Base-by-base conservation (phyloP, 1,284 basidiomycete genomes). In the Apiotrichum siamense region DNA sequence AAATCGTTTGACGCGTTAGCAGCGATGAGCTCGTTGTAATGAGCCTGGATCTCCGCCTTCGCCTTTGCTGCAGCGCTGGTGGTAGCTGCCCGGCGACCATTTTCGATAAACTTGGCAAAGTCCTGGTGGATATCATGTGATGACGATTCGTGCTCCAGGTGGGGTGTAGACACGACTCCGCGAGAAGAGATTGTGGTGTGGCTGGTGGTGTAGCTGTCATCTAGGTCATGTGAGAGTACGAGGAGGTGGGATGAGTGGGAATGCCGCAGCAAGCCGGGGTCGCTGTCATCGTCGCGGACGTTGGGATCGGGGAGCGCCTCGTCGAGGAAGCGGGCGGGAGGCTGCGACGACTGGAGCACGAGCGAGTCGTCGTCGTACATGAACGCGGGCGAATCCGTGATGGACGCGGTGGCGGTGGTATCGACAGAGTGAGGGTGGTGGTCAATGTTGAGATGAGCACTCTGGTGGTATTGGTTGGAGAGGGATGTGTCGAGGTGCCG, bases 281-380 rank as follows among this genome's bases (percentile, higher is more conserved):
- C 36, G 6, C 20, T 6, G 15, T 40, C 38, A 7, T 23, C 13
- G 36, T 38, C 18, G 20, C 11, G 38, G 24, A 21, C 13, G 38
- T 23, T 24, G 3, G 38, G 38, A 24, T 40, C 24, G 23, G 38
- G 3, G 24, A 40, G 38, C 6, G 23, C 15, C 17, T 40, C 38
- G 24, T 40, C 38, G 12, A 40, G 24, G 24, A 17, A 40, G 12
- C 24, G 6, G 9, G 20, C 36, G 20, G n/a, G 38, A 13, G 13
- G 24, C 24, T n/a, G 9, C 38, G 23, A 13, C 23, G 38, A 40
- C 23, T 11, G 15, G 24, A 12, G 12, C 24, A 23, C 18, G 18
- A 43, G 26, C 41, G 41, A 27, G 17, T 31, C 27, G 41, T 43
- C 41, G 41, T 43, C 41, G 41, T 43, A 43, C 41, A 43, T 43